phyloP scores from a whole-genome alignment of 768 basidiomycete species.

The Calocera cornea region DNA sequence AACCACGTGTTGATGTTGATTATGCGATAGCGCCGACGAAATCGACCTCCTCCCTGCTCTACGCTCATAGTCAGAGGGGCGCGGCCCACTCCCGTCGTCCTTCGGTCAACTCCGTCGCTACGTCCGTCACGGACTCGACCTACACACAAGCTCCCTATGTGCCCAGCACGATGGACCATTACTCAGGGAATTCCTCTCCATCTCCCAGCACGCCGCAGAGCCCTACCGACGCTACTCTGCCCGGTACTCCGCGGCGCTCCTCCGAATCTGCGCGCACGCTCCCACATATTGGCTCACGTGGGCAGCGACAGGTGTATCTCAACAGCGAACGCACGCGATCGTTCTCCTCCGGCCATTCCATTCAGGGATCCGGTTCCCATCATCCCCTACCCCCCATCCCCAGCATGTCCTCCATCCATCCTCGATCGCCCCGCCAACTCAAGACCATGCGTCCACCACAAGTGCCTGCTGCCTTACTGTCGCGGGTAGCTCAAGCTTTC shows the following conservation, averaged over 20 bases:
- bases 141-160: background rate
- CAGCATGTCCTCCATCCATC: conserved; percentile 20
- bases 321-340: background rate
- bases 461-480: conserved; percentile 59
- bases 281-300: conserved; percentile 26
- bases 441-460: conserved; percentile 66
- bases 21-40: background rate
- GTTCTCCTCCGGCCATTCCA: background rate
- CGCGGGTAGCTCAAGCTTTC: conserved; percentile 88
- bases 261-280: conserved; percentile 56
- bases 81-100: background rate
- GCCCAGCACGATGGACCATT: background rate
- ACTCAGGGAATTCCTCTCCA: background rate
- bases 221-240: background rate
- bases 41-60: background rate
- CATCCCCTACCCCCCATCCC: conserved; percentile 24
- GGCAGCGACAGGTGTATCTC: background rate
- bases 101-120: background rate
- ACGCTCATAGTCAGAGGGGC: background rate
- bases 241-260: conserved; percentile 35
- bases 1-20: background rate
- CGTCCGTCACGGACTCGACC: background rate
- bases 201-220: background rate
- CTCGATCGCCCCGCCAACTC: conserved; percentile 25
- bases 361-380: conserved; percentile 15